phyloP scores from a whole-genome alignment of 768 basidiomycete species.

The Guyanaporus albipodus region DNA sequence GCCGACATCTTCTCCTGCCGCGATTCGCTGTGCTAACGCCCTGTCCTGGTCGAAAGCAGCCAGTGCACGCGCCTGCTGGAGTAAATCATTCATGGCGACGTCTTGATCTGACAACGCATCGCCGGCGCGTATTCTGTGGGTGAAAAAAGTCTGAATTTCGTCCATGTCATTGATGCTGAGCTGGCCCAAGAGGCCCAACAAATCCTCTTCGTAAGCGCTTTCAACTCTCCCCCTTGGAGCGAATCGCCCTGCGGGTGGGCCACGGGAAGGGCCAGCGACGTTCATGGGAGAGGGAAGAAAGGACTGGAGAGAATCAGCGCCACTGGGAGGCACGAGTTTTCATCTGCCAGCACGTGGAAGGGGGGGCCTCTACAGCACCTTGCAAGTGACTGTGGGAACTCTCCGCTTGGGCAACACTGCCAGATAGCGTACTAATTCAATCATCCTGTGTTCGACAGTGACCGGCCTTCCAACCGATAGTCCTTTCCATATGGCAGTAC shows the following conservation, averaged over 20 bases:
- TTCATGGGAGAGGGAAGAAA: slow-evolving; percentile 14
- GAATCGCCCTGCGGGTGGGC: neutral
- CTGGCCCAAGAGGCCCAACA: slow-evolving; percentile 17
- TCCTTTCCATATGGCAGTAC: no score
- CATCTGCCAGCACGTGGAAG: neutral
- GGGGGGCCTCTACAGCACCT: neutral
- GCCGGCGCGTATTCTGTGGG: neutral
- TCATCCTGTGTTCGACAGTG: no score
- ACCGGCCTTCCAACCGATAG: no score
- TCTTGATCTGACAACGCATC: slow-evolving; percentile 20
- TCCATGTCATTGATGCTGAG: slow-evolving; percentile 20
- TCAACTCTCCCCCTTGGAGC: slow-evolving; percentile 4
- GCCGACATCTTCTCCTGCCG: neutral
- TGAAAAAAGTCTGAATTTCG: slow-evolving; percentile 8
- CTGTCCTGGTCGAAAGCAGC: slow-evolving; percentile 19
- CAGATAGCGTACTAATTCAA: no score
- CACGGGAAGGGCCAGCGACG: slow-evolving; percentile 21
- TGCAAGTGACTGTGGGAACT: no score
- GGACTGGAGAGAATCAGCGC: neutral
- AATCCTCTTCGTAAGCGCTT: slow-evolving; percentile 24
- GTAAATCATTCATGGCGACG: slow-evolving; percentile 21
- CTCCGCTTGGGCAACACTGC: no score
- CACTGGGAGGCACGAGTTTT: neutral
- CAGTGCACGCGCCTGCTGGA: slow-evolving; percentile 22
- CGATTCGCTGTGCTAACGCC: slow-evolving; percentile 19